phyloP scores from a whole-genome alignment of 306 rosid species.

The Vigna trinervia region DNA sequence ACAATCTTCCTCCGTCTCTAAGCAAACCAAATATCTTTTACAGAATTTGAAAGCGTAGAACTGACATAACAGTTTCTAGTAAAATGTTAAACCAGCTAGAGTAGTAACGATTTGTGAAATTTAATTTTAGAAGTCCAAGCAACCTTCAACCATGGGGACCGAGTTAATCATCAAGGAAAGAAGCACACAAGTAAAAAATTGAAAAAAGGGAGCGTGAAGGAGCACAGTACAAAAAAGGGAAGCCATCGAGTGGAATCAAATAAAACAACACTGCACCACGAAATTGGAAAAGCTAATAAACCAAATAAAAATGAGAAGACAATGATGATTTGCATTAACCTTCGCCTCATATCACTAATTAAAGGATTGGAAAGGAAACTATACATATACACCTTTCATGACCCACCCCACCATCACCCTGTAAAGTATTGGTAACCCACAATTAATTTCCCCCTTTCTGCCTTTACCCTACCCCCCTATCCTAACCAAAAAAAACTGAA shows the following conservation, averaged over 20 bases:
- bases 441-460: conserved; percentile 43
- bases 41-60: conserved; percentile 38
- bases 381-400: conserved; percentile 81
- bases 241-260: conserved; percentile 24
- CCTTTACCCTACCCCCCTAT: conserved; percentile 55
- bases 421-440: conserved; percentile 70
- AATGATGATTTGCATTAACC: conserved; percentile 71
- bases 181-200: background rate
- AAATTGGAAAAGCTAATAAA: conserved; percentile 43
- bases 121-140: conserved; percentile 15
- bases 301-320: conserved; percentile 56
- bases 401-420: conserved; percentile 66
- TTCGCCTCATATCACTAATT: conserved; percentile 65
- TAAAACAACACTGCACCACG: conserved; percentile 40
- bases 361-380: conserved; percentile 64
- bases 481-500: conserved; percentile 49
- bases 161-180: conserved; percentile 37
- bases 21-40: conserved; percentile 41
- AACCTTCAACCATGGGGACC: conserved; percentile 37
- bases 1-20: conserved; percentile 31
- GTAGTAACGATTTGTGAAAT: conserved; percentile 7
- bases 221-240: conserved; percentile 39
- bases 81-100: conserved; percentile 6
- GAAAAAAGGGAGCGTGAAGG: conserved; percentile 30
- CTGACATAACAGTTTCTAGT: background rate